A percentile compares a stretch with the other conserved stretches of the same genome.
Conservation (phyloP, 1,284 basidiomycete genomes). For the Coniferiporia weirii region DNA sequence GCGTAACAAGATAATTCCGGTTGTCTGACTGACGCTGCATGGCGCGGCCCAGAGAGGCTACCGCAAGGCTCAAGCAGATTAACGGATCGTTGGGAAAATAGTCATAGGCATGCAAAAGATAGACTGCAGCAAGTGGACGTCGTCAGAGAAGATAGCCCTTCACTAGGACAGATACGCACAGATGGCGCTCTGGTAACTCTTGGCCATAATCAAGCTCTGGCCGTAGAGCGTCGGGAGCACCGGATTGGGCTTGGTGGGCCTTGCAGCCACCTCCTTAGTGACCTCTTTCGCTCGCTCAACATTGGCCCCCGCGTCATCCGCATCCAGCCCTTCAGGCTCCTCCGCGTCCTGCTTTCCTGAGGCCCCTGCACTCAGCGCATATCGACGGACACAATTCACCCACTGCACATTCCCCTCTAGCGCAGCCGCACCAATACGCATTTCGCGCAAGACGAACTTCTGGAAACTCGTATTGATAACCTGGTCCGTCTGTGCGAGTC, state of each 20-base stretch:
- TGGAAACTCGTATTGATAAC: constrained; percentile 75
- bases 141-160: not conserved
- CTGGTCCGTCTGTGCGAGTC: constrained; percentile 60
- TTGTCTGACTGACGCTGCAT: constrained; percentile 96
- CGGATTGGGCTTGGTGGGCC: constrained; percentile 74
- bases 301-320: constrained; percentile 28
- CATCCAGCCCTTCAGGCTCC: constrained; percentile 22
- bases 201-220: constrained; percentile 77
- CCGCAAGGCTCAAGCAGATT: constrained; percentile 76
- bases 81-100: constrained; percentile 80
- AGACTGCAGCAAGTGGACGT: constrained; percentile 47
- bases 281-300: not conserved
- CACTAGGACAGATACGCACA: constrained; percentile 49
- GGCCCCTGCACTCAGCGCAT: constrained; percentile 27
- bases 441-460: constrained; percentile 77
- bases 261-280: constrained; percentile 23
- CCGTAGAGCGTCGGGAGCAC: constrained; percentile 79
- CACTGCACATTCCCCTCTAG: constrained; percentile 54
- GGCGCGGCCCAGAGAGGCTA: constrained; percentile 82
- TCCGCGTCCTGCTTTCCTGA: constrained; percentile 22
- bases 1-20: constrained; percentile 78
- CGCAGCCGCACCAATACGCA: constrained; percentile 59
- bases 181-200: constrained; percentile 86
- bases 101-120: constrained; percentile 85
- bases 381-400: constrained; percentile 51